These are phyloP conservation scores for Nannochloropsis oceanica DNA, from an alignment of 108 stramenopile species.

Conservation along the genomic window DNA sequence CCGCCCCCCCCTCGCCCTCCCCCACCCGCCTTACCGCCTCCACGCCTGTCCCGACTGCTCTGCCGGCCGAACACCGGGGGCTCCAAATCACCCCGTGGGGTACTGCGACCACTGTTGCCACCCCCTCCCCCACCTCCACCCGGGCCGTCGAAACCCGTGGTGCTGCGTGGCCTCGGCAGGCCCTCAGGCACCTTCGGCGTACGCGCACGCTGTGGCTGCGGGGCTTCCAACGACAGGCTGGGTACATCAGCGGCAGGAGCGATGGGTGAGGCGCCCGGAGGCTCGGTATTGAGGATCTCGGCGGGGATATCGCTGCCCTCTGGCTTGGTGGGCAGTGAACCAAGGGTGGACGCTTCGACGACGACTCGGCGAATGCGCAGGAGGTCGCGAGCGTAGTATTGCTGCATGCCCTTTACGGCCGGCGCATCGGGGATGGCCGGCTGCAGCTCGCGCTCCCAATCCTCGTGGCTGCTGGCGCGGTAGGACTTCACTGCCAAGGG, in stretches of 20 bases:
- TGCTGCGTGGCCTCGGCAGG: background rate
- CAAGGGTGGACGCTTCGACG: background rate
- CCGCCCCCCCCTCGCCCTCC: background rate
- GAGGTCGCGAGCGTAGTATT: background rate
- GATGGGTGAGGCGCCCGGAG: background rate
- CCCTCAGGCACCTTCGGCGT: background rate
- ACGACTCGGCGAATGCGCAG: background rate
- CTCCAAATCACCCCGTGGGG: background rate
- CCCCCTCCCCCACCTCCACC: background rate
- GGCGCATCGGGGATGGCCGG: background rate
- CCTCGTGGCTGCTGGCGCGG: background rate
- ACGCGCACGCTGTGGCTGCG: background rate
- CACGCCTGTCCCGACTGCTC: background rate
- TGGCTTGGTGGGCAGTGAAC: background rate
- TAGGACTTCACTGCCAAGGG: background rate
- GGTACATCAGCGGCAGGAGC: background rate
- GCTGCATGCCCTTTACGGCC: background rate
- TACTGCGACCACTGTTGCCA: background rate
- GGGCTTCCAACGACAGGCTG: background rate
- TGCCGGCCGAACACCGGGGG: background rate
- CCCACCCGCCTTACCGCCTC: background rate
- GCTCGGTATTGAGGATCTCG: background rate
- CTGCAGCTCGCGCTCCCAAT: background rate
- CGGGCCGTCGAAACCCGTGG: background rate
- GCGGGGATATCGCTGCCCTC: background rate